Evolutionary conservation across 2,329 filamentous ascomycete species (phyloP).

Genomic region (Penicillium sp.): DNA sequence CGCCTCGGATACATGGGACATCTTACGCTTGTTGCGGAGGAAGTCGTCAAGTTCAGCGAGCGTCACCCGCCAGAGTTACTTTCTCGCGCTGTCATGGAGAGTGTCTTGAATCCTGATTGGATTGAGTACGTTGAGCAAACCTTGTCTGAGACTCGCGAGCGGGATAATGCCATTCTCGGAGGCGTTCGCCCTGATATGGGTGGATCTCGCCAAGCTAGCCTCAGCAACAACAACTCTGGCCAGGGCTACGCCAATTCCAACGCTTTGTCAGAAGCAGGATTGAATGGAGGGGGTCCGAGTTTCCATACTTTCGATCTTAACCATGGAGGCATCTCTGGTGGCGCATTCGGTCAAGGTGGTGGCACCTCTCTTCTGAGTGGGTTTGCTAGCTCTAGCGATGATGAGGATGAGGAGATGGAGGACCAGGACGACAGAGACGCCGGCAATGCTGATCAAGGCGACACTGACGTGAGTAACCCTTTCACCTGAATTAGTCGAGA

Average conservation of each 20-base stretch:
- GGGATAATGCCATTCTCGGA: slow-evolving; percentile 96
- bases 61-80: slow-evolving; percentile 84
- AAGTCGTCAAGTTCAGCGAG: slow-evolving; percentile 97
- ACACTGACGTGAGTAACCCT: slow-evolving; percentile 63
- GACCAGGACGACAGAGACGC: slow-evolving; percentile 52
- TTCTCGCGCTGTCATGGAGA: slow-evolving; percentile 77
- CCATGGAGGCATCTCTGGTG: slow-evolving; percentile 63
- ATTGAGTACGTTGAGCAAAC: slow-evolving; percentile 92
- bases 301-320: slow-evolving; percentile 65
- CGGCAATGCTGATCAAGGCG: slow-evolving; percentile 43
- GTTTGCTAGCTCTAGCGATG: slow-evolving; percentile 91
- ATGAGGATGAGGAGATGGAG: slow-evolving; percentile 92
- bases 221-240: slow-evolving; percentile 56
- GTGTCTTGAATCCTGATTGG: slow-evolving; percentile 86
- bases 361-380: slow-evolving; percentile 68
- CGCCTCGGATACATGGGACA: slow-evolving; percentile 98
- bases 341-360: slow-evolving; percentile 69
- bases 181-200: slow-evolving; percentile 91
- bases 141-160: slow-evolving; percentile 85
- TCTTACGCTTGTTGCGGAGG: slow-evolving; percentile 91
- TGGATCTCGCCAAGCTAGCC: slow-evolving; percentile 67
- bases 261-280: slow-evolving; percentile 73
- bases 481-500: slow-evolving; percentile 27
- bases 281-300: slow-evolving; percentile 60
- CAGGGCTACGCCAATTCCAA: slow-evolving; percentile 60